A percentile compares a stretch with the other conserved stretches of the same genome.
phyloP scores from a whole-genome alignment of 345 rosid genomes.

The Eucalyptus microcorys region DNA sequence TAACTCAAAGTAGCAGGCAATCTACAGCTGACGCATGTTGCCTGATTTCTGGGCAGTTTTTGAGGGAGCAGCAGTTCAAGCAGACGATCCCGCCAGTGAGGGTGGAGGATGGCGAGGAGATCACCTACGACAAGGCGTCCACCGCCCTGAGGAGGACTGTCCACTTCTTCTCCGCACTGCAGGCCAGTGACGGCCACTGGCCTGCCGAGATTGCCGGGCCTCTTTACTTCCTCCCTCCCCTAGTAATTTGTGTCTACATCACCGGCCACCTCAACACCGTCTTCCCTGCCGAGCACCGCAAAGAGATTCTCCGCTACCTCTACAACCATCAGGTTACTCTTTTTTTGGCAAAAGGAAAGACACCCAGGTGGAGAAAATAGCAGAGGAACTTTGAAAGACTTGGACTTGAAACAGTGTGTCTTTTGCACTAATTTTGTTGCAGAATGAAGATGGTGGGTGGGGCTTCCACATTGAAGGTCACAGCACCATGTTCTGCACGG shows the following conservation, averaged over 20 bases:
- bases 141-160: constrained; percentile 8
- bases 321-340: constrained; percentile 11
- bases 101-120: constrained; percentile 9
- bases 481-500: constrained; percentile 23
- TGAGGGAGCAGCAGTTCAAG: constrained; percentile 11
- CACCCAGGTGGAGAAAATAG: neutral
- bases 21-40: neutral
- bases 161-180: constrained; percentile 17
- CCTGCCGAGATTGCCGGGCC: constrained; percentile 24
- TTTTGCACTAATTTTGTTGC: neutral
- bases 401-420: neutral
- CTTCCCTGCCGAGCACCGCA: constrained; percentile 9
- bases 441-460: constrained; percentile 27
- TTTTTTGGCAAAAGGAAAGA: neutral
- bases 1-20: neutral
- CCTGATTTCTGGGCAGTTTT: neutral
- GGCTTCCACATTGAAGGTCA: constrained; percentile 18
- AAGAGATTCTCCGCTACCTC: constrained; percentile 20
- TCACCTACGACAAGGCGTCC: constrained; percentile 5
- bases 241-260: constrained; percentile 17
- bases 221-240: constrained; percentile 13
- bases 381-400: neutral
- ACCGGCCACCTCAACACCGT: constrained; percentile 17
- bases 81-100: constrained; percentile 8
- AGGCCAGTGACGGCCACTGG: constrained; percentile 24